These are phyloP conservation scores for Taiozyma sp. DNA, from an alignment of 1,139 yeast species.

Conservation along the genomic window DNA sequence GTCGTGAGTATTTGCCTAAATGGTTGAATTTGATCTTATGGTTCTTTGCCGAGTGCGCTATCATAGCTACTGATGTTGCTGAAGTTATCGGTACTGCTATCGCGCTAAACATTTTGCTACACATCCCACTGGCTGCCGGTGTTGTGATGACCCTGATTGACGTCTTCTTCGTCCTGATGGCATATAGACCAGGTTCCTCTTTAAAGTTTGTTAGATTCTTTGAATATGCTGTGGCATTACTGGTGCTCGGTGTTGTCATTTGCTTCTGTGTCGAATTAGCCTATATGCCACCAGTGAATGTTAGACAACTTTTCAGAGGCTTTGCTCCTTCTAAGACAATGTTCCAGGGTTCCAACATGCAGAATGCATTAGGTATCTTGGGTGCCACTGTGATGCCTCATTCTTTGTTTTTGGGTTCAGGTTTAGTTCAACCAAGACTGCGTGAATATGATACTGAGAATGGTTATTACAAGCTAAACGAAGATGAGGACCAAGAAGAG, in stretches of 20 bases:
- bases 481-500: conserved; percentile 23
- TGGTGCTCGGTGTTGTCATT: conserved; percentile 64
- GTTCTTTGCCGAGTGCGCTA: conserved; percentile 72
- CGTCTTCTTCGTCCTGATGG: conserved; percentile 67
- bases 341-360: conserved; percentile 58
- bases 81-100: conserved; percentile 89
- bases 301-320: conserved; percentile 56
- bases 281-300: conserved; percentile 42
- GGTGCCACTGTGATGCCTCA: conserved; percentile 89
- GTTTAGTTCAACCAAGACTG: conserved; percentile 67
- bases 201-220: conserved; percentile 58
- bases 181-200: conserved; percentile 67
- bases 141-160: conserved; percentile 67
- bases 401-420: conserved; percentile 68
- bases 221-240: conserved; percentile 58
- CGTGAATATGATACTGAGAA: conserved; percentile 51
- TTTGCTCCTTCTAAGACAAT: conserved; percentile 62
- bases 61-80: conserved; percentile 80
- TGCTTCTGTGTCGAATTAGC: conserved; percentile 69
- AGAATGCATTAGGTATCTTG: conserved; percentile 69
- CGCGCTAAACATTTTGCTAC: conserved; percentile 64
- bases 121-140: conserved; percentile 74
- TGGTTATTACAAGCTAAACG: conserved; percentile 31
- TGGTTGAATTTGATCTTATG: conserved; percentile 55
- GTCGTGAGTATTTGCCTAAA: conserved; percentile 54